Percentiles rank a stretch among this genome's conserved stretches.
phyloP scores from a whole-genome alignment of 495 filamentous ascomycete species.

The Neurospora discreta region DNA sequence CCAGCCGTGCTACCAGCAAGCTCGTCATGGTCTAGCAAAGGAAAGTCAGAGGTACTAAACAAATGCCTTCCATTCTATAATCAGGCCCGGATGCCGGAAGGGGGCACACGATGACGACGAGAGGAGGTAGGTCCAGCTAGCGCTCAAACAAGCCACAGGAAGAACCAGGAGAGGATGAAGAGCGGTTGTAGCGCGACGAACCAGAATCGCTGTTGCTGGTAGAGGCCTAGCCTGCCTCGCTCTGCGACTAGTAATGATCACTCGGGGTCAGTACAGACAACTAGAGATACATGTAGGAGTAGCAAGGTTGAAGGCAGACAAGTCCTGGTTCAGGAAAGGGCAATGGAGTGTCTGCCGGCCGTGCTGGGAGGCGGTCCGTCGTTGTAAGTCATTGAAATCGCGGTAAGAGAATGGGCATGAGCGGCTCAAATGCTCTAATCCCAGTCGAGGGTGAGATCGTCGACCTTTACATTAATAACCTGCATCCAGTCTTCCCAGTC shows the following conservation, averaged over 20 bases:
- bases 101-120: neutral
- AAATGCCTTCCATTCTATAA: neutral
- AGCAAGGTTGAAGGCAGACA: neutral
- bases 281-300: neutral
- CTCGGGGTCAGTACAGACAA: neutral
- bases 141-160: neutral
- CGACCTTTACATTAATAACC: conserved; percentile 87
- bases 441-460: conserved; percentile 69
- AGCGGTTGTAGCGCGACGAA: neutral
- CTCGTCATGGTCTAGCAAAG: conserved; percentile 59
- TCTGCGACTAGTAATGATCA: neutral
- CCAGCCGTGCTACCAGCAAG: conserved; percentile 50
- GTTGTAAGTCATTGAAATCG: neutral
- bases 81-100: neutral
- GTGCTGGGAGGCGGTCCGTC: neutral
- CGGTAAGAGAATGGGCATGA: neutral
- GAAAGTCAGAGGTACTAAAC: neutral
- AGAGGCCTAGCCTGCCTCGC: neutral
- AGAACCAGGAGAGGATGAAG: neutral
- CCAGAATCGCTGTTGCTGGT: neutral
- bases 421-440: conserved; percentile 81
- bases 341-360: neutral
- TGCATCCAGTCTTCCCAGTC: conserved; percentile 93
- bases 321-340: neutral
- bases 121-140: neutral